Percentiles rank a stretch among this genome's conserved stretches.
Evolutionary conservation across 1,284 basidiomycete genomes (phyloP).

Genomic region (Moesziomyces sp.): DNA sequence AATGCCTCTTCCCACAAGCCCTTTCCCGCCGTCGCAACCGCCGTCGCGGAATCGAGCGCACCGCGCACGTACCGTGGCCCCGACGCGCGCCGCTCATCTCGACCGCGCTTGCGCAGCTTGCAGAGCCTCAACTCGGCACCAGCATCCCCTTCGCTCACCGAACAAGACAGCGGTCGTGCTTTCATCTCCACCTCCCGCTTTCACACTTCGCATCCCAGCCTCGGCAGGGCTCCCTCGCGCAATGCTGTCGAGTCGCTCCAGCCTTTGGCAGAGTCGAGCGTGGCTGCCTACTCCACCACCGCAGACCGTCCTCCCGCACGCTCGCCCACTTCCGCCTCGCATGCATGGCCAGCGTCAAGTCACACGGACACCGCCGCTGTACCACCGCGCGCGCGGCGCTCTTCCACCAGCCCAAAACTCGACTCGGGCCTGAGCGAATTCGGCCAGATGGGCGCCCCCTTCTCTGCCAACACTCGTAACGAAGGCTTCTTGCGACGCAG

Average conservation of each 20-base stretch:
- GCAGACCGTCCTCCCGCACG: not conserved
- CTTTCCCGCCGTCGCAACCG: not conserved
- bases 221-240: slow-evolving; percentile 25
- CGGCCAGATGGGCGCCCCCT: slow-evolving; percentile 45
- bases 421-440: slow-evolving; percentile 43
- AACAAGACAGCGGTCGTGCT: slow-evolving; percentile 36
- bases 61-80: slow-evolving; percentile 8
- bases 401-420: slow-evolving; percentile 21
- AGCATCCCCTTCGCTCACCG: slow-evolving; percentile 40
- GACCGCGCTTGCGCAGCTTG: slow-evolving; percentile 36
- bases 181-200: slow-evolving; percentile 28
- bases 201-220: slow-evolving; percentile 20
- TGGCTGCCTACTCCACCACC: not conserved
- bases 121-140: slow-evolving; percentile 47
- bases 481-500: slow-evolving; percentile 36
- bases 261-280: slow-evolving; percentile 39
- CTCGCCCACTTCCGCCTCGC: slow-evolving; percentile 8
- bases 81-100: slow-evolving; percentile 15
- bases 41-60: not conserved
- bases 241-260: slow-evolving; percentile 41
- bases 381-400: slow-evolving; percentile 11
- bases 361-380: slow-evolving; percentile 3
- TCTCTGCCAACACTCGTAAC: slow-evolving; percentile 9
- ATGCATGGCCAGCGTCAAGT: slow-evolving; percentile 1
- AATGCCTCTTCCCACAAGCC: not conserved